Evolutionary conservation across 768 basidiomycete genomes (phyloP), one percentile per base, ranked within the genome.

Genomic region (Leccinum obscurum): DNA sequence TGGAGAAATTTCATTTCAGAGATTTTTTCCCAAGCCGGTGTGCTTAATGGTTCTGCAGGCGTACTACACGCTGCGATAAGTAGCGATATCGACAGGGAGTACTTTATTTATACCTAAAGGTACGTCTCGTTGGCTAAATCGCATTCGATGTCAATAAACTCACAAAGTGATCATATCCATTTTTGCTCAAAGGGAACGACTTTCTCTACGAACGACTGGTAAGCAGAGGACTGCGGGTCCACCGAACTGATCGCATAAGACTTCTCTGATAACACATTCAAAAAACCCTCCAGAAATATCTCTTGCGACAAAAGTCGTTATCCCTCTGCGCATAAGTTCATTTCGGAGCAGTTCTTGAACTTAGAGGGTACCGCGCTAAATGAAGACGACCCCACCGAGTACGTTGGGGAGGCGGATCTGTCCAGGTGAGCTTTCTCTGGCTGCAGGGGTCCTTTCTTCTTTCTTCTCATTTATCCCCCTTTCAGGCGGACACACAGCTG

Each of bases 261-360:
- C 3, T 11, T 20, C 6, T 6, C 20, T 22, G 13, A 46, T 5
- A 46, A 46, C 8, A n/a, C 17, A 17, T 17, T 46, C 4, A 20
- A 44, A 20, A 8, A 10, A 20, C 20, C 20, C 13, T 46, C 5
- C 10, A 67, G 56, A 60, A 56, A 17, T 10, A 60, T 66, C 22
- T 32, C 57, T 5, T 44, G 44, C 20, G 60, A 67, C 17, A 58
- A 64, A 41, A n/a, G 20, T 22, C 55, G 59, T 2, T 67, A 64
- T 30, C 62, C 56, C 6, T 34, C 62, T 32, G 52, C 62, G 20
- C 20, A 54, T 11, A 30, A 39, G 13, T 67, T 66, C 22, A 17
- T 60, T 6, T 62, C 66, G 11, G 65, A 64, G 44, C 32, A 62
- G 37, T 66, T 66, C 34, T 39, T 67, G 10, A 41, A 59, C 51